phyloP scores from a whole-genome alignment of 345 rosid genomes.

The Syzygium jambos region DNA sequence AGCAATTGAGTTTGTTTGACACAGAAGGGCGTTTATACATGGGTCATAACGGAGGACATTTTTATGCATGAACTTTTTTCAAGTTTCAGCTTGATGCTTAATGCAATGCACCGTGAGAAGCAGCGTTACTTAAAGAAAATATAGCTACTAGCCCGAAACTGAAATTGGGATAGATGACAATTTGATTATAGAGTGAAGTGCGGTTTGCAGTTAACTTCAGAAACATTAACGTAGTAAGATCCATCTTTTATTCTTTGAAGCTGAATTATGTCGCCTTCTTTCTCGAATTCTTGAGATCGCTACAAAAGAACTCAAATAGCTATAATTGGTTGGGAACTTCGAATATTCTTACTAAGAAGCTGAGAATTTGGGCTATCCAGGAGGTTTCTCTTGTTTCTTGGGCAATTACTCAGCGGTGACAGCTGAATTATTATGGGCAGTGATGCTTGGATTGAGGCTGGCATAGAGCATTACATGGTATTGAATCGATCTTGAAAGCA shows the following conservation, averaged over 20 bases:
- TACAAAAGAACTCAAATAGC: background rate
- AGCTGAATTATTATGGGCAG: background rate
- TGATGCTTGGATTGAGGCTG: background rate
- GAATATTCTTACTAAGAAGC: no score
- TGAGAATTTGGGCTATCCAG: background rate
- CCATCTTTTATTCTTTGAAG: background rate
- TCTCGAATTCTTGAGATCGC: background rate
- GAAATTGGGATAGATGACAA: background rate
- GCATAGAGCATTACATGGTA: background rate
- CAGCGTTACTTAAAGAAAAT: background rate
- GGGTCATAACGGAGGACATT: background rate
- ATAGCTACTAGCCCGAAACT: background rate
- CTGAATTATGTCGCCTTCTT: background rate
- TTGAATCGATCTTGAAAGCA: background rate
- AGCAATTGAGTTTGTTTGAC: background rate
- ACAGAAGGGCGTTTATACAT: background rate
- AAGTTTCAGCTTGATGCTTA: background rate
- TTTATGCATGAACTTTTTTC: background rate
- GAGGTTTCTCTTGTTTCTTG: background rate
- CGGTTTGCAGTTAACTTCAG: background rate
- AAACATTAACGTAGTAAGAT: background rate
- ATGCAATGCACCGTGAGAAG: background rate
- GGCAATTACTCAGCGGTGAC: background rate
- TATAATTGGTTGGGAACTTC: background rate
- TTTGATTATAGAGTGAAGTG: background rate